A percentile compares a stretch with the other conserved stretches of the same genome.
These are phyloP conservation scores for Litsea cubeba DNA, from an alignment of 164 flowering plant genomes.

Conservation along the genomic window DNA sequence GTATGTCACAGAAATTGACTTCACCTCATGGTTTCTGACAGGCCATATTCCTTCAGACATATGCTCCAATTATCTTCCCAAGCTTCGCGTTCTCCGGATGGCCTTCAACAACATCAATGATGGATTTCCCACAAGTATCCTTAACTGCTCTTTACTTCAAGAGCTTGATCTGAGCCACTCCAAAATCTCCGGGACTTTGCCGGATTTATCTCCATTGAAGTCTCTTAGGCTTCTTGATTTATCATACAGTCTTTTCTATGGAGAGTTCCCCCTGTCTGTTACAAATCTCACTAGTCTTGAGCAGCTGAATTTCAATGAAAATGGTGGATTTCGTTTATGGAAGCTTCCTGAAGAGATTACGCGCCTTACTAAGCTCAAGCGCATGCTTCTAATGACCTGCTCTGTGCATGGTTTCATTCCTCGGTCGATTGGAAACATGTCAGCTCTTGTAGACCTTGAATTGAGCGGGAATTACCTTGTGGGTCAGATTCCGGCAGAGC, in stretches of 20 bases:
- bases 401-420: conserved; percentile 65
- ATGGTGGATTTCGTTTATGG: conserved; percentile 43
- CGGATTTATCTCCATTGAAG: conserved; percentile 53
- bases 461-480: conserved; percentile 58
- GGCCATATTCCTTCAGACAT: conserved; percentile 58
- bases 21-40: conserved; percentile 50
- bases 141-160: conserved; percentile 65
- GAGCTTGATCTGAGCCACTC: conserved; percentile 45
- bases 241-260: conserved; percentile 57
- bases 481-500: conserved; percentile 62
- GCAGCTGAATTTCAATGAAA: conserved; percentile 59
- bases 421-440: conserved; percentile 62
- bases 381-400: conserved; percentile 57
- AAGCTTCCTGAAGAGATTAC: conserved; percentile 51
- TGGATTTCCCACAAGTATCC: conserved; percentile 44
- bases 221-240: conserved; percentile 55
- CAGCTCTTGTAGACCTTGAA: conserved; percentile 69
- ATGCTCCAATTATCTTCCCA: conserved; percentile 58
- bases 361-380: conserved; percentile 41
- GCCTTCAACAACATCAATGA: conserved; percentile 46
- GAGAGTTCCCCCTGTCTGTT: conserved; percentile 69
- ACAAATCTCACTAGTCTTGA: conserved; percentile 68
- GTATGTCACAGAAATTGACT: conserved; percentile 42
- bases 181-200: conserved; percentile 46
- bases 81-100: conserved; percentile 44